A percentile compares a stretch with the other conserved stretches of the same genome.
Conservation (phyloP, 1,284 basidiomycete genomes). For the Ceratobasidium sp. region DNA sequence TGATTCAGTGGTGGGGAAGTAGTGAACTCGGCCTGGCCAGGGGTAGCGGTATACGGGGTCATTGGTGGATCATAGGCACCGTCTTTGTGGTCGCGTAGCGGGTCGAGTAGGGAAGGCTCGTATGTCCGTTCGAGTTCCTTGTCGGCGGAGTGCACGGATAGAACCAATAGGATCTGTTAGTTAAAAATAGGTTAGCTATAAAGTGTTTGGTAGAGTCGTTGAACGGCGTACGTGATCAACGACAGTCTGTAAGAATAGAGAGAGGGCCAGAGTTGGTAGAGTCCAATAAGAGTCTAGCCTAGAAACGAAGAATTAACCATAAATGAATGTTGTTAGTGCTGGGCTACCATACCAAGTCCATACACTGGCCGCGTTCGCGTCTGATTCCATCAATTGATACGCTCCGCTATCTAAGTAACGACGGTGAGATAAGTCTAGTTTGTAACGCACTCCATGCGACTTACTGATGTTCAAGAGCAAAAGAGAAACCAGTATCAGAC, state of each 20-base stretch:
- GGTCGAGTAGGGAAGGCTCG: conserved; percentile 22
- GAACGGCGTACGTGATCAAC: conserved; percentile 16
- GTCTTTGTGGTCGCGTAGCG: conserved; percentile 32
- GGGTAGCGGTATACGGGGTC: neutral
- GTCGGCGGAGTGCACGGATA: conserved; percentile 28
- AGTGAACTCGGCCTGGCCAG: neutral
- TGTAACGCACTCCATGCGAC: neutral
- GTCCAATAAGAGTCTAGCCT: conserved; percentile 38
- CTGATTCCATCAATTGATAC: conserved; percentile 13
- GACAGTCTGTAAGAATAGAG: conserved; percentile 7
- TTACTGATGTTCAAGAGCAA: conserved; percentile 30
- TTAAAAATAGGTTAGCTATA: neutral
- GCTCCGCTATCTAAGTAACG: neutral
- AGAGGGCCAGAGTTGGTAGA: conserved; percentile 29
- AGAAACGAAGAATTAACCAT: neutral
- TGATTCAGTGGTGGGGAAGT: neutral
- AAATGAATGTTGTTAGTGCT: neutral
- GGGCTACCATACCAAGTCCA: conserved; percentile 29
- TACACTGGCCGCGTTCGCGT: neutral
- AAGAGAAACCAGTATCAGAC: conserved; percentile 10
- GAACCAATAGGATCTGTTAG: conserved; percentile 20
- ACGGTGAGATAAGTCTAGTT: neutral
- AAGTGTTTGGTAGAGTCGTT: neutral
- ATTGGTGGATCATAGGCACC: conserved; percentile 29
- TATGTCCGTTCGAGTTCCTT: conserved; percentile 19